These are phyloP conservation scores for Fusarium sororula DNA, from an alignment of 2,329 filamentous ascomycete genomes.

Conservation along the genomic window DNA sequence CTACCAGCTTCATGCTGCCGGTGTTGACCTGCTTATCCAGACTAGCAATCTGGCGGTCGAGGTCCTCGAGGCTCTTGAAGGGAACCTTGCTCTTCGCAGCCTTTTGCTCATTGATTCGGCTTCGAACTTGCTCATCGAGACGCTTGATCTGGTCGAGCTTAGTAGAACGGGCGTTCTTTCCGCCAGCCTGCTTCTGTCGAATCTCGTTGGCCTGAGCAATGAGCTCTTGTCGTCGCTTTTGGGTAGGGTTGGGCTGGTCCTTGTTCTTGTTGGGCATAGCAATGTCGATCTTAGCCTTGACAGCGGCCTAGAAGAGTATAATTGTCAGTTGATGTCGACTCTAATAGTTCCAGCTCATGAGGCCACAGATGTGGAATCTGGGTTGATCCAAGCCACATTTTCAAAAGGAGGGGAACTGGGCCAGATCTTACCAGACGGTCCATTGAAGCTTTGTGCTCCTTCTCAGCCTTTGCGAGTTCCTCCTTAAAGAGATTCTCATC, in stretches of 20 bases:
- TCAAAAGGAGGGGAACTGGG: slow-evolving; percentile 20
- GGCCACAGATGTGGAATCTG: slow-evolving; percentile 32
- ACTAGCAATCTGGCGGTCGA: slow-evolving; percentile 82
- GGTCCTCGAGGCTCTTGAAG: slow-evolving; percentile 88
- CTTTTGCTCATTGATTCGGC: slow-evolving; percentile 88
- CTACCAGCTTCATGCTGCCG: slow-evolving; percentile 93
- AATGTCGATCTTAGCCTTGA: slow-evolving; percentile 88
- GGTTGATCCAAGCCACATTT: slow-evolving; percentile 11
- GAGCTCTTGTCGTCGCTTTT: slow-evolving; percentile 87
- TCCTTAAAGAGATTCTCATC: slow-evolving; percentile 87
- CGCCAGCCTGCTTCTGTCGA: slow-evolving; percentile 83
- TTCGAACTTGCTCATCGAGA: slow-evolving; percentile 88
- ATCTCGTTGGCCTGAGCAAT: slow-evolving; percentile 85
- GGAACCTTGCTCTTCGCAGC: slow-evolving; percentile 79
- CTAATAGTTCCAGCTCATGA: slow-evolving; percentile 12
- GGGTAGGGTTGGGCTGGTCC: slow-evolving; percentile 81
- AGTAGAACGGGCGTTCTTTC: slow-evolving; percentile 81
- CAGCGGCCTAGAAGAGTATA: slow-evolving; percentile 71
- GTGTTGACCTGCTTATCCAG: slow-evolving; percentile 88
- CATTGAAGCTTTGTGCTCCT: slow-evolving; percentile 82
- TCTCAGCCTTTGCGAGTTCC: slow-evolving; percentile 81
- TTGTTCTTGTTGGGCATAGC: slow-evolving; percentile 77
- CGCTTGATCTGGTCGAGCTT: slow-evolving; percentile 92
- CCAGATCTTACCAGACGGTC: slow-evolving; percentile 58
- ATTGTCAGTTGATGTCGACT: slow-evolving; percentile 21